A percentile compares a stretch with the other conserved stretches of the same genome.
Conservation (phyloP, 768 basidiomycete species). For the Psilocybe subaeruginosa region DNA sequence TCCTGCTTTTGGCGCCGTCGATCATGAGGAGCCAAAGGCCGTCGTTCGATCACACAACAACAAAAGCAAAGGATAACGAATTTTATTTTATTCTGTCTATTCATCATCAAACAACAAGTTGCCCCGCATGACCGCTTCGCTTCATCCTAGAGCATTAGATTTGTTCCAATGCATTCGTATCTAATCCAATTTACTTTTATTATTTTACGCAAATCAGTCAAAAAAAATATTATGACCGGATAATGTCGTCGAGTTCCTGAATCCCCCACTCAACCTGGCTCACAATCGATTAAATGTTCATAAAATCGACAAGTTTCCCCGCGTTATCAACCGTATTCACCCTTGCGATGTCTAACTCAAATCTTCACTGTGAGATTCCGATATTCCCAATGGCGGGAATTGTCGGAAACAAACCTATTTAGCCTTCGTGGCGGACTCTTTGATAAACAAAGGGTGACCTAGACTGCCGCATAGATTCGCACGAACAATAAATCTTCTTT, state of each 20-base stretch:
- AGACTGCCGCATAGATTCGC: not conserved
- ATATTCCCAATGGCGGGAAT: not conserved
- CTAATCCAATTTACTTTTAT: no score
- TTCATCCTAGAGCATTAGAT: no score
- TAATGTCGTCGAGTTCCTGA: no score
- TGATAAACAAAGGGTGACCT: not conserved
- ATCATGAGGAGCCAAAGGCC: not conserved
- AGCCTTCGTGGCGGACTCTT: not conserved
- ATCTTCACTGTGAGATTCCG: not conserved
- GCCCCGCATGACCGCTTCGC: no score
- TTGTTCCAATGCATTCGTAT: no score
- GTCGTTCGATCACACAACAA: not conserved
- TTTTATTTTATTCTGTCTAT: not conserved
- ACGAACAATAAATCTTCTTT: not conserved
- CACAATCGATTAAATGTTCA: no score
- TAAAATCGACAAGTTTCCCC: not conserved
- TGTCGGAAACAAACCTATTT: conserved; percentile 1
- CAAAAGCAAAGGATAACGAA: not conserved
- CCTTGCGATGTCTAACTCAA: not conserved
- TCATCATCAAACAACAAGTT: no score
- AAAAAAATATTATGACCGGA: no score
- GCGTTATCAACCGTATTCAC: not conserved
- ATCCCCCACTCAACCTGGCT: no score
- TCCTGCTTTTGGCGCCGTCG: no score
- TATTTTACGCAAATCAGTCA: no score